Base-by-base conservation (phyloP, 2,329 filamentous ascomycete species). In the Fusarium sp. region DNA sequence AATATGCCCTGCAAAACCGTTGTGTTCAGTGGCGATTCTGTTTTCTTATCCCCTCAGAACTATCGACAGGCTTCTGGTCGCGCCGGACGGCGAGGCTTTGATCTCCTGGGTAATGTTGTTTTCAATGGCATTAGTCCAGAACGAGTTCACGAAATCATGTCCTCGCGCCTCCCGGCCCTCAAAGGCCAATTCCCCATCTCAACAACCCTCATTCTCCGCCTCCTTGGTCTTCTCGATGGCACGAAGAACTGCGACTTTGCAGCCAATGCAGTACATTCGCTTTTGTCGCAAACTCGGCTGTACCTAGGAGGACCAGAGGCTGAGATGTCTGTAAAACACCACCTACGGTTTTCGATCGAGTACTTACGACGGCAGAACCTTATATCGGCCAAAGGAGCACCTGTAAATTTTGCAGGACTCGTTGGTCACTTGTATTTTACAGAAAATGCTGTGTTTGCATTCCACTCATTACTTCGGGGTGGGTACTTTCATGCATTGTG, bases 1-100 rank as follows among this genome's bases (percentile, higher is more conserved):
- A 95, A 93, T 73, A 93, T 93, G 90, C 92, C 92, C 12, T 94
- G 92, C 77, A 93, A 92, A 77, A 95, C 92, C 2, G 91, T 94
- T 1, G 88, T 94, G 2, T 95, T 95, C 77, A 86, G 85, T 18
- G 91, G 91, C 0, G 92, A 94, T 76, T 92, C 90, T 0, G 84
- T 92, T 5, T 94, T 87, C 75, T 80, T 95, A 45, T 93, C 91
- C 0, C 88, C 92, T 0, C 86, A 94, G 54, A 93, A 93, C 76
- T 95, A 91, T 78, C 87, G 91, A 11, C 92, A 95, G 77, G 91
- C 88, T 10, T 88, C 92, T 60, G 92, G 93, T 79, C 90, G 92
- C 84, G 91, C 92, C 32, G 92, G 92, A 70, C 90, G 92, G 78
- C 87, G 92, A 81, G 92, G 92, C 2, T 95, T 95, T 67, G 92